phyloP scores from a whole-genome alignment of 2,329 filamentous ascomycete genomes.

The Hypoxylon sp. region DNA sequence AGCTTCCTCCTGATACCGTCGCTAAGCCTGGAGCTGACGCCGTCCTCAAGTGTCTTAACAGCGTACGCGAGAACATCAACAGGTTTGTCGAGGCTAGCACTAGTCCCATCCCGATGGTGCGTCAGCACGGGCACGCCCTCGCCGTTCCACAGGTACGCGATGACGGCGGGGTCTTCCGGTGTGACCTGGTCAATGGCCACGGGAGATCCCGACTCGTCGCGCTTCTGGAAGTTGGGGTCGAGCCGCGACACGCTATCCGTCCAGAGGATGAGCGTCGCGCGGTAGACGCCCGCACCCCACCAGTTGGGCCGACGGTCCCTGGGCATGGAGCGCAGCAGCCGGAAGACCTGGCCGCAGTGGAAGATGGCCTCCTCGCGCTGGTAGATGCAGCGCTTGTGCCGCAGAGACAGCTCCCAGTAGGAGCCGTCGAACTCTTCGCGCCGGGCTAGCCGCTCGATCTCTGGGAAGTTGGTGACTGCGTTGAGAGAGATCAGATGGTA shows the following conservation, averaged over 20 bases:
- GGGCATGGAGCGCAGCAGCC: slow-evolving; percentile 73
- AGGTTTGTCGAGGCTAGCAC: slow-evolving; percentile 57
- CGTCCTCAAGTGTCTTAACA: slow-evolving; percentile 58
- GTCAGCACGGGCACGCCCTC: slow-evolving; percentile 58
- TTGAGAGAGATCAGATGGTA: slow-evolving; percentile 81
- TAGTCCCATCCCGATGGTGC: slow-evolving; percentile 51
- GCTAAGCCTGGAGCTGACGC: slow-evolving; percentile 60
- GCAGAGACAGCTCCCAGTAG: slow-evolving; percentile 67
- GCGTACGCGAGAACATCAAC: slow-evolving; percentile 59
- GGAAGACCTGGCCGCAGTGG: slow-evolving; percentile 77
- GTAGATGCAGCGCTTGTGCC: slow-evolving; percentile 74
- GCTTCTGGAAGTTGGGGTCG: slow-evolving; percentile 59
- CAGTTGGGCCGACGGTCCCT: slow-evolving; percentile 73
- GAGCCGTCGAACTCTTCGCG: slow-evolving; percentile 70
- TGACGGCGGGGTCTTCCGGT: slow-evolving; percentile 57
- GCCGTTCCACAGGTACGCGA: slow-evolving; percentile 58
- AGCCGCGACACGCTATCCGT: slow-evolving; percentile 70
- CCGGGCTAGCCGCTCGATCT: slow-evolving; percentile 76
- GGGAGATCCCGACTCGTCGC: slow-evolving; percentile 35
- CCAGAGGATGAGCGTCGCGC: slow-evolving; percentile 75
- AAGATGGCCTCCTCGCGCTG: slow-evolving; percentile 75
- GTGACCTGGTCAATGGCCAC: slow-evolving; percentile 60
- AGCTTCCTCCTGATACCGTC: slow-evolving; percentile 65
- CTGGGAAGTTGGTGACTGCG: slow-evolving; percentile 75
- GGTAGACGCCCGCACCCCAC: slow-evolving; percentile 80